These are phyloP conservation scores for Coffea eugenioides DNA, from an alignment of 257 asterid genomes.

Conservation along the genomic window DNA sequence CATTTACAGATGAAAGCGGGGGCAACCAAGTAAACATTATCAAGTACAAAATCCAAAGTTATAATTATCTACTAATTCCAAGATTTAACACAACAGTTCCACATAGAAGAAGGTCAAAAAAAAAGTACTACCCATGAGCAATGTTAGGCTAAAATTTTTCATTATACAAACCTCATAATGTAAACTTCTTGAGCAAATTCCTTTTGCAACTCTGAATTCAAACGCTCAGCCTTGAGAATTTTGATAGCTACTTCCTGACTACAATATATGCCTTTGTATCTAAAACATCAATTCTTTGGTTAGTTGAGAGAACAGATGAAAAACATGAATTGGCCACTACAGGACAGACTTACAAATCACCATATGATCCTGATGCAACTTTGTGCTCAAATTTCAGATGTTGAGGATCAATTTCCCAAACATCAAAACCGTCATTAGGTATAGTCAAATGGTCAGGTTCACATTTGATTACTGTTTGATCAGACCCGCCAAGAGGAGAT, in stretches of 20 bases:
- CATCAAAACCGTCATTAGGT: constrained; percentile 51
- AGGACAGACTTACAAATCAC: constrained; percentile 43
- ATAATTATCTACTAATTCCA: no score
- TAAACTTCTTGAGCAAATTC: constrained; percentile 98
- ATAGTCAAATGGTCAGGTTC: constrained; percentile 44
- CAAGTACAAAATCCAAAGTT: background rate
- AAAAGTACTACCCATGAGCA: no score
- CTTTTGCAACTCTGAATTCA: constrained; percentile 75
- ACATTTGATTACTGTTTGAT: constrained; percentile 25
- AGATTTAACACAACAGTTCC: background rate
- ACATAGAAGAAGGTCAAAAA: background rate
- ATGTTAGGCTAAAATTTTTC: background rate
- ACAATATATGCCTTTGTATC: constrained; percentile 82
- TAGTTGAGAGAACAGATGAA: constrained; percentile 24
- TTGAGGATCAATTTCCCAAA: constrained; percentile 52
- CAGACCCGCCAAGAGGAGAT: constrained; percentile 25
- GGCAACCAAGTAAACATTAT: no score
- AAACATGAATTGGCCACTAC: background rate
- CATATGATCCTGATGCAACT: constrained; percentile 52
- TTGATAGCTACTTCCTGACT: constrained; percentile 96
- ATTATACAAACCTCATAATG: constrained; percentile 78
- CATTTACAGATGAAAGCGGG: no score
- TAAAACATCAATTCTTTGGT: constrained; percentile 27
- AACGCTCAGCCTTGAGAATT: constrained; percentile 87
- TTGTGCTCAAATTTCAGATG: constrained; percentile 36